Base-by-base conservation (phyloP, 2,329 filamentous ascomycete species). In the Westerdykella ornata region DNA sequence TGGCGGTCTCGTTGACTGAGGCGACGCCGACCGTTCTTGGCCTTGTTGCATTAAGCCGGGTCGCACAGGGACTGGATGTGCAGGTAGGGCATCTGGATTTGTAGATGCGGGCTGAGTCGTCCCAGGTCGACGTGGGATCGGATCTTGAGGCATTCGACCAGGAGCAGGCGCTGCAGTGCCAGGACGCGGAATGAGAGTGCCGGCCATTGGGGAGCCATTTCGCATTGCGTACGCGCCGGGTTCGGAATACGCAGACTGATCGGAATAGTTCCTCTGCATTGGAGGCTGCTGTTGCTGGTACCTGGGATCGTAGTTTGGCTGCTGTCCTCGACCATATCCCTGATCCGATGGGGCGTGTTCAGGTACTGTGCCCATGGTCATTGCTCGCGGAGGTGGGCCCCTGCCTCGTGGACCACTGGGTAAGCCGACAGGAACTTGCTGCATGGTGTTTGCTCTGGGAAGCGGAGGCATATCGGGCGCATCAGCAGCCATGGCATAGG, bases 401-500 rank as follows among this genome's bases (percentile, higher is more conserved):
- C 56, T 50, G 31, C 53, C 57, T 32, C 57, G 54, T 5, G 57
- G 56, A 19, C 53, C 59, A 40, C 40, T 51, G 18, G 61, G 54
- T 17, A 59, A 37, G 8, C 59, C 56, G 41, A 47, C 51, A 4
- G 47, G 37, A 12, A 6, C 30, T 33, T 33, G 26, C 26, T 8
- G n/a, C 4, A 52, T 41, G 66, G 74, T 56, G 73, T 67, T 31
- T 67, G 51, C 56, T 37, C 53, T 70, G 9, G 81, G 80, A 20
- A 81, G 65, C 2, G 72, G 68, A 15, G 63, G 62, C 30, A 66
- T 48, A 1, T 56, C 54, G 16, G 78, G 78, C 15, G 73, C 71
- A 51, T 85, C 81, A 18, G 70, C 74, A 2, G 78, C 80, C 75
- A 89, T 83, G 55, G 88, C 85, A 51, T 88, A 88, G 1, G 85